A percentile compares a stretch with the other conserved stretches of the same genome.
Conservation (phyloP, 371 early-diverging fungal species). For the Haplosporangium sp. region DNA sequence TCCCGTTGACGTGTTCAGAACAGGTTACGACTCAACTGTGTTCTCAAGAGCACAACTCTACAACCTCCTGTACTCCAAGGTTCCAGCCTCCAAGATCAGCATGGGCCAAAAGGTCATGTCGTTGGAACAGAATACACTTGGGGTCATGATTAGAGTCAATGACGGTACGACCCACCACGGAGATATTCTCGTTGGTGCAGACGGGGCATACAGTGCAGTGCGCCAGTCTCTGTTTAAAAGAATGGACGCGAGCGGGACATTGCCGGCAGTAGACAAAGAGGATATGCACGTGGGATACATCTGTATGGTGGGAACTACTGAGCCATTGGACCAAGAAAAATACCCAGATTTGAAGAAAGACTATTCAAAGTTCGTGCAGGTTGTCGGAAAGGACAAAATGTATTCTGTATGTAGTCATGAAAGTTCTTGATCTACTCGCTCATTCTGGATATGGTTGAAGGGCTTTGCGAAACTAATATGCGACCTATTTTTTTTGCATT, state of each 20-base stretch:
- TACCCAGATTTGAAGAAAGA: conserved; percentile 24
- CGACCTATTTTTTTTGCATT: neutral
- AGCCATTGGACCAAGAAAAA: conserved; percentile 21
- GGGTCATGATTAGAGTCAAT: conserved; percentile 7
- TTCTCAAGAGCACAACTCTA: conserved; percentile 11
- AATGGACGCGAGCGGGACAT: neutral
- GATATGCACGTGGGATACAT: conserved; percentile 5
- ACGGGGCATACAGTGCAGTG: conserved; percentile 29
- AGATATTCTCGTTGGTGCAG: conserved; percentile 26
- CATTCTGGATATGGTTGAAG: no score
- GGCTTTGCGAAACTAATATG: neutral
- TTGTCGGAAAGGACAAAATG: conserved; percentile 5
- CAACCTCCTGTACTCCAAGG: conserved; percentile 6
- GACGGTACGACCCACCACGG: conserved; percentile 9
- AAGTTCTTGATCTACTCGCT: no score
- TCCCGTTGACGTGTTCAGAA: neutral
- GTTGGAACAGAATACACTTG: conserved; percentile 3
- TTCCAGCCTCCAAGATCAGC: conserved; percentile 13
- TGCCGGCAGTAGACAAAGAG: conserved; percentile 13
- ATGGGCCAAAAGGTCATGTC: conserved; percentile 17
- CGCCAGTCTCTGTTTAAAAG: conserved; percentile 19
- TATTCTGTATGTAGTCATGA: conserved; percentile 1
- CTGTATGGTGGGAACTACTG: conserved; percentile 23
- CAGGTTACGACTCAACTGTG: conserved; percentile 3
- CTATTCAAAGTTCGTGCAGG: conserved; percentile 1